These are phyloP conservation scores for Citrus glauca DNA, from an alignment of 345 rosid species.

Conservation along the genomic window DNA sequence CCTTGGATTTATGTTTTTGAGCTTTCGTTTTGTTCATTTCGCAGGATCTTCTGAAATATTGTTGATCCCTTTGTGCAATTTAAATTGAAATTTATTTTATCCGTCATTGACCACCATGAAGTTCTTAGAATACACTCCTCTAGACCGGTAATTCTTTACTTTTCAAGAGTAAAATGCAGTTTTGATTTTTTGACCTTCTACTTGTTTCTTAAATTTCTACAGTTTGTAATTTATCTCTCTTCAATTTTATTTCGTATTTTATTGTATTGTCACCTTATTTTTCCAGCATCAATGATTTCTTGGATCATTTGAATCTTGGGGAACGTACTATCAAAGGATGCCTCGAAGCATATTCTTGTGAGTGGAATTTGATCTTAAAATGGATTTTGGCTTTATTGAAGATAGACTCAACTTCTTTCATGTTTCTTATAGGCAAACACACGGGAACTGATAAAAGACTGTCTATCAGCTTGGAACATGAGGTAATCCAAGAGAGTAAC, in stretches of 20 bases:
- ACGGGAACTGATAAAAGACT: conserved; percentile 80
- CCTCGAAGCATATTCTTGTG: conserved; percentile 89
- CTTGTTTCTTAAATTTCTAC: neutral
- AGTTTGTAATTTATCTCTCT: neutral
- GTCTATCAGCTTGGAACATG: conserved; percentile 88
- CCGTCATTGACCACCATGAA: conserved; percentile 40
- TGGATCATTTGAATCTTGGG: conserved; percentile 66
- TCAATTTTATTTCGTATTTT: neutral
- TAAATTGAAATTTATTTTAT: neutral
- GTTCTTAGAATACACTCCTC: conserved; percentile 83
- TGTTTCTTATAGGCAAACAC: conserved; percentile 67
- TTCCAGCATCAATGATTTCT: conserved; percentile 65
- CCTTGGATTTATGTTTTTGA: neutral
- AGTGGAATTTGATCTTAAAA: conserved; percentile 15
- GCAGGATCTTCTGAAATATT: conserved; percentile 3
- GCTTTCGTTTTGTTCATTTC: neutral
- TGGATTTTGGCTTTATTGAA: conserved; percentile 9
- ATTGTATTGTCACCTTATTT: neutral
- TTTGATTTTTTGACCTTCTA: neutral
- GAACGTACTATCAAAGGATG: conserved; percentile 77
- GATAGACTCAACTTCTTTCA: neutral
- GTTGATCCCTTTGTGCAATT: neutral
- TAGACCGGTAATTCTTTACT: conserved; percentile 42
- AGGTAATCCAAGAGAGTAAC: conserved; percentile 39
- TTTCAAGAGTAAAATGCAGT: neutral